Evolutionary conservation across 106 monocot genomes (phyloP).

Genomic region (Dendrobium huoshanense): DNA sequence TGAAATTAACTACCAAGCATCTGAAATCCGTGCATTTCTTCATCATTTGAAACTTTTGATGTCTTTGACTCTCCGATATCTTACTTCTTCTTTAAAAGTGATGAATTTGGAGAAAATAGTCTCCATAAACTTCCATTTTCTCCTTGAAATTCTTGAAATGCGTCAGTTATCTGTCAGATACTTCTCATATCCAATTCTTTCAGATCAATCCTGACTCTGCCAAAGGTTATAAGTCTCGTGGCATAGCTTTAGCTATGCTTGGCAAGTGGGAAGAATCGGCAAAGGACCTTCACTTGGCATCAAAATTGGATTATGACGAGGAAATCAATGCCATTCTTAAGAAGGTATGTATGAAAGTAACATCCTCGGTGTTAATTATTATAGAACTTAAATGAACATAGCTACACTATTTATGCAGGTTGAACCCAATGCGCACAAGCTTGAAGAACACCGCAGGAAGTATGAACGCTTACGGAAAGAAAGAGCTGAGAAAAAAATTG

Average conservation of each 20-base stretch:
- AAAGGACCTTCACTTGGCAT: constrained; percentile 86
- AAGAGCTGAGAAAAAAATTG: constrained; percentile 64
- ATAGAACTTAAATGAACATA: no score
- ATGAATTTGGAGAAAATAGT: background rate
- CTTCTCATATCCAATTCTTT: background rate
- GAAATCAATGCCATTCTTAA: constrained; percentile 85
- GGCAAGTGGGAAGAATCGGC: constrained; percentile 90
- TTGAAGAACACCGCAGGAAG: constrained; percentile 91
- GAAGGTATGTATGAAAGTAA: constrained; percentile 33
- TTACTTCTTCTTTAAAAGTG: background rate
- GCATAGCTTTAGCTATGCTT: constrained; percentile 83
- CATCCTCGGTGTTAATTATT: no score
- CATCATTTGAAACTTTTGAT: constrained; percentile 1
- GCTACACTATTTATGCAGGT: constrained; percentile 27
- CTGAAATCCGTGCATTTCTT: background rate
- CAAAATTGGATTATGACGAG: constrained; percentile 91
- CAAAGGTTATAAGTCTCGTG: constrained; percentile 90
- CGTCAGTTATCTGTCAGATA: background rate
- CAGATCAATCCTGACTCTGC: constrained; percentile 98
- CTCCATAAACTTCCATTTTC: no score
- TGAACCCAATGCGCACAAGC: constrained; percentile 92
- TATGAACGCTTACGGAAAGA: constrained; percentile 85
- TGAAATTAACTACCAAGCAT: constrained; percentile 9
- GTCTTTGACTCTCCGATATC: background rate
- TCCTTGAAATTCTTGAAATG: background rate